A percentile compares a stretch with the other conserved stretches of the same genome.
Evolutionary conservation across 2,329 filamentous ascomycete species (phyloP).

Genomic region (Ophiostoma montium): DNA sequence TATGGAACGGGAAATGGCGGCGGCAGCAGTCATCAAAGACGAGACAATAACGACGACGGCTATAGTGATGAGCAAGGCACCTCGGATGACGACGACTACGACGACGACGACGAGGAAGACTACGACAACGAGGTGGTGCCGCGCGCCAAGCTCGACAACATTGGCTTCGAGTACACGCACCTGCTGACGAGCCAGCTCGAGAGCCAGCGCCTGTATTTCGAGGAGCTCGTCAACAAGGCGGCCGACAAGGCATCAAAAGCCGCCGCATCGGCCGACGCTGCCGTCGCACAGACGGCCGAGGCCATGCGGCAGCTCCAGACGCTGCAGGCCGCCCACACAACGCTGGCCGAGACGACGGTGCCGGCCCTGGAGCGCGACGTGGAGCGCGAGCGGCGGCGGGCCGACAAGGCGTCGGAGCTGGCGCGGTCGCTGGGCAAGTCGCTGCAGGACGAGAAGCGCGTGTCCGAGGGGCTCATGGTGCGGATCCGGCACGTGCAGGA

Average conservation of each 20-base stretch:
- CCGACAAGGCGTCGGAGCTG: constrained; percentile 58
- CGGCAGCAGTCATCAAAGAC: background rate
- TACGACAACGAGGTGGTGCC: constrained; percentile 49
- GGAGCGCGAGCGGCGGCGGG: constrained; percentile 51
- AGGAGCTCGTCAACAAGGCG: constrained; percentile 78
- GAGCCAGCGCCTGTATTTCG: constrained; percentile 83
- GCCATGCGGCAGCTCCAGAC: constrained; percentile 34
- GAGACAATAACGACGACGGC: background rate
- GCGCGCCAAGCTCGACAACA: constrained; percentile 54
- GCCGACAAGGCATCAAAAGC: constrained; percentile 79
- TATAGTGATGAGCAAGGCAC: constrained; percentile 1
- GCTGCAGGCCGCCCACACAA: constrained; percentile 39
- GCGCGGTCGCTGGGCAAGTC: constrained; percentile 62
- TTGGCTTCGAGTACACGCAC: constrained; percentile 89
- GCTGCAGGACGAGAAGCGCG: constrained; percentile 73
- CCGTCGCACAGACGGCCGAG: constrained; percentile 34
- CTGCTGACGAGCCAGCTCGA: constrained; percentile 87
- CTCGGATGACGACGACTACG: constrained; percentile 4
- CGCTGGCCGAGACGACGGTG: constrained; percentile 41
- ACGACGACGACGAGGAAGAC: constrained; percentile 9
- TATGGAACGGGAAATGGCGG: background rate
- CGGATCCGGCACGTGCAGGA: constrained; percentile 62
- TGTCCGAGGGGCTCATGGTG: constrained; percentile 67
- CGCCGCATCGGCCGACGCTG: constrained; percentile 49
- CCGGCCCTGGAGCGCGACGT: constrained; percentile 59